Conservation (phyloP, 2,329 filamentous ascomycete genomes). For the Triangularia setosa region DNA sequence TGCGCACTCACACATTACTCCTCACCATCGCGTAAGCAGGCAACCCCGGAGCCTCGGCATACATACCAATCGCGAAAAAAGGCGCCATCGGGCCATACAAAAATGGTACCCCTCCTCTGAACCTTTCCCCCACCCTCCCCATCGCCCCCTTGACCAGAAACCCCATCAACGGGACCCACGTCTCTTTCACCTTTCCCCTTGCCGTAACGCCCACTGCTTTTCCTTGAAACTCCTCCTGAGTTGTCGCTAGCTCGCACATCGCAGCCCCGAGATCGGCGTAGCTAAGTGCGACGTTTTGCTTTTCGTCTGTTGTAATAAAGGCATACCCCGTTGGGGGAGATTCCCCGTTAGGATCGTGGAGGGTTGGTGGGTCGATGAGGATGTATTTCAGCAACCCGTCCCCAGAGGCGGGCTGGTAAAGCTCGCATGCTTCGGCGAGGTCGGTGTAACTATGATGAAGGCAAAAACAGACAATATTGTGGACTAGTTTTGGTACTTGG, state of each 20-base stretch:
- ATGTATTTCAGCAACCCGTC: neutral
- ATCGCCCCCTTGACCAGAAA: neutral
- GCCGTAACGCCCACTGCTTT: neutral
- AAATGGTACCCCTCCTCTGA: neutral
- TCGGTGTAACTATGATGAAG: neutral
- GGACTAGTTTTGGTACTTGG: neutral
- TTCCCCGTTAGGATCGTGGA: neutral
- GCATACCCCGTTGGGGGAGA: neutral
- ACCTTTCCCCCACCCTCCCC: neutral
- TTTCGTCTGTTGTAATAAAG: neutral
- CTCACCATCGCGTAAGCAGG: no score
- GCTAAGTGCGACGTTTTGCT: neutral
- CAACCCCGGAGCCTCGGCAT: neutral
- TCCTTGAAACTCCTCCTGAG: neutral
- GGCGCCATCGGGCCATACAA: slow-evolving; percentile 4
- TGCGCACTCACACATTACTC: no score
- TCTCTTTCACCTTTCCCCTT: neutral
- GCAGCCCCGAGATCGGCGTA: neutral
- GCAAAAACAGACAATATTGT: neutral
- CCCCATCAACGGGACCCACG: neutral
- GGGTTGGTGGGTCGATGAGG: neutral
- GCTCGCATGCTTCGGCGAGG: neutral
- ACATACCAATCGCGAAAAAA: slow-evolving; percentile 1
- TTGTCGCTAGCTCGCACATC: neutral
- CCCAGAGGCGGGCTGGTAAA: neutral